phyloP scores from a whole-genome alignment of 2,329 filamentous ascomycete genomes.

The Colletotrichum siamense region DNA sequence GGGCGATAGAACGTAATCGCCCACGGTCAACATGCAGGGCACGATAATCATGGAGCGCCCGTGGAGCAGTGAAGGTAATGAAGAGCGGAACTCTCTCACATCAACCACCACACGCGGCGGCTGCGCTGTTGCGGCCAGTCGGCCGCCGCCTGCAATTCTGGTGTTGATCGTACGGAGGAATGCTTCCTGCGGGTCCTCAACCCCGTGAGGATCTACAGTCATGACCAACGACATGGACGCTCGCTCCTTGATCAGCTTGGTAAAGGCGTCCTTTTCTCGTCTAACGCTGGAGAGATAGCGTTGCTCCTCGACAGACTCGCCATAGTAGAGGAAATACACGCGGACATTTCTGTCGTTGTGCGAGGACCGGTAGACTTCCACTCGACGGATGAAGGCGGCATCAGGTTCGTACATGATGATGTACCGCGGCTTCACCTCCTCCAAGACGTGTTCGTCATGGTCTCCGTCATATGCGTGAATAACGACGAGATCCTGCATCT shows the following conservation, averaged over 20 bases:
- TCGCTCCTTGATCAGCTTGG: constrained; percentile 91
- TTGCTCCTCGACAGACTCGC: constrained; percentile 93
- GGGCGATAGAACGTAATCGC: constrained; percentile 93
- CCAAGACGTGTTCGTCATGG: constrained; percentile 93
- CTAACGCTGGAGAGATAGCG: constrained; percentile 87
- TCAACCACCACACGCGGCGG: constrained; percentile 94
- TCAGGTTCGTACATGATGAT: constrained; percentile 99
- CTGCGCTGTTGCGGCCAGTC: constrained; percentile 80
- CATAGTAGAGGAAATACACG: constrained; percentile 97
- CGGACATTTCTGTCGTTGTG: constrained; percentile 88
- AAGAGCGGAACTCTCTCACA: constrained; percentile 94
- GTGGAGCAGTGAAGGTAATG: constrained; percentile 88
- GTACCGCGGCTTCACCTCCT: constrained; percentile 91
- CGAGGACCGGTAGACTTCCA: constrained; percentile 95
- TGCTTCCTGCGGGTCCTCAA: constrained; percentile 84
- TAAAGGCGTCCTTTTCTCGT: constrained; percentile 97
- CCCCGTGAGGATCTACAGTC: constrained; percentile 71
- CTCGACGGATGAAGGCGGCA: constrained; percentile 88
- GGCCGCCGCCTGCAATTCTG: constrained; percentile 90
- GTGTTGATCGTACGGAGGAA: constrained; percentile 97
- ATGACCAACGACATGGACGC: constrained; percentile 91
- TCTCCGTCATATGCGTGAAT: constrained; percentile 95
- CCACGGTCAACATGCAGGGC: constrained; percentile 94
- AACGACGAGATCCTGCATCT: constrained; percentile 87
- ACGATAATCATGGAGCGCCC: constrained; percentile 87